These are phyloP conservation scores for Laburnicola sp. DNA, from an alignment of 2,329 filamentous ascomycete genomes.

Conservation along the genomic window DNA sequence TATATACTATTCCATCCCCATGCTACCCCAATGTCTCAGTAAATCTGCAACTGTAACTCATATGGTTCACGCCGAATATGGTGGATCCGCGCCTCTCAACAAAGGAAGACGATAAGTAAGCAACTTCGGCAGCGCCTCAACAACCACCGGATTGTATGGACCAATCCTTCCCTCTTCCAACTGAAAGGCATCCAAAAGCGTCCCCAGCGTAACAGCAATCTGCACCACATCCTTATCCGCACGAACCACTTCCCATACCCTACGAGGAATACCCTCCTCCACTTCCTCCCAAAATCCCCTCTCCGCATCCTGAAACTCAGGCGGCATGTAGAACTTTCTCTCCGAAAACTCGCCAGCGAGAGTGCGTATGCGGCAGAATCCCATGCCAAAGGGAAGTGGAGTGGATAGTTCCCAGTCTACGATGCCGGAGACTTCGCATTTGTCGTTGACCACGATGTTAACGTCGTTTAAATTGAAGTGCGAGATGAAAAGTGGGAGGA, in stretches of 20 bases:
- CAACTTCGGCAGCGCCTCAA: too few species aligned
- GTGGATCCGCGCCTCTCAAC: too few species aligned
- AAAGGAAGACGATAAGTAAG: too few species aligned
- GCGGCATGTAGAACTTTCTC: constrained; percentile 12
- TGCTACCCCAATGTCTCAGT: too few species aligned
- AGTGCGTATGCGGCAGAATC: constrained; percentile 13
- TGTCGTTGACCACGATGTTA: constrained; percentile 20
- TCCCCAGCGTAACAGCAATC: constrained; percentile 14
- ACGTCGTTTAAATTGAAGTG: constrained; percentile 22
- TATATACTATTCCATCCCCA: too few species aligned
- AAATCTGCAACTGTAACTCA: too few species aligned
- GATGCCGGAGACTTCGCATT: constrained; percentile 21
- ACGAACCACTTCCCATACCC: constrained; percentile 5
- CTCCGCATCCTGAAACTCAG: constrained; percentile 14
- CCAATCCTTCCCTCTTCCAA: constrained; percentile 15
- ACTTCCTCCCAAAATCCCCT: constrained; percentile 12
- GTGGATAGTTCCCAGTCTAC: constrained; percentile 22
- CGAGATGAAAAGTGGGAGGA: constrained; percentile 18
- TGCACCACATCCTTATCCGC: constrained; percentile 10
- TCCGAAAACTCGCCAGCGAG: constrained; percentile 15
- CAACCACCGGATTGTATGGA: constrained; percentile 14
- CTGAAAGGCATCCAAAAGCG: constrained; percentile 17
- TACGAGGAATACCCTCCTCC: constrained; percentile 12
- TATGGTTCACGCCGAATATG: too few species aligned
- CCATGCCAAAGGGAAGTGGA: constrained; percentile 23